phyloP scores from a whole-genome alignment of 2,329 filamentous ascomycete species.

The Keithomyces neogunnii region DNA sequence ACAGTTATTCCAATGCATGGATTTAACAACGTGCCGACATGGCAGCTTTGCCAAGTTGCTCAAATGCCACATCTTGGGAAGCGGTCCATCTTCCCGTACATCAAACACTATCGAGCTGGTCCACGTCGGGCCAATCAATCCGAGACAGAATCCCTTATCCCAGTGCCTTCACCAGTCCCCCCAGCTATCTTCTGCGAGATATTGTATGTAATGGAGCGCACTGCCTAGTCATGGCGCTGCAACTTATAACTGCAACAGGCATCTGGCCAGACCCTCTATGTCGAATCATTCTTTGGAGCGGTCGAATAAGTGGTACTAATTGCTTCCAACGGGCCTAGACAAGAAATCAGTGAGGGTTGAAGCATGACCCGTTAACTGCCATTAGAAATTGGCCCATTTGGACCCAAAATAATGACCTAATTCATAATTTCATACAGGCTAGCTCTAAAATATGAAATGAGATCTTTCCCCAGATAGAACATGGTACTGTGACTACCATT shows the following conservation, averaged over 20 bases:
- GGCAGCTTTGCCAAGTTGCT: slow-evolving; percentile 9
- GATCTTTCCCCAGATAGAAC: slow-evolving; percentile 12
- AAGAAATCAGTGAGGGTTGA: not conserved
- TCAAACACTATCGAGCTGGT: slow-evolving; percentile 12
- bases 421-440: slow-evolving; percentile 18
- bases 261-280: slow-evolving; percentile 32
- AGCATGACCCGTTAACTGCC: slow-evolving; percentile 15
- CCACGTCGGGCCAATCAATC: slow-evolving; percentile 13
- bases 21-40: not conserved
- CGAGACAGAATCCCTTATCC: slow-evolving; percentile 13
- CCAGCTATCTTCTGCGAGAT: slow-evolving; percentile 20
- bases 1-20: too few relatives aligned
- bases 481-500: too few relatives aligned
- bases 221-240: slow-evolving; percentile 32
- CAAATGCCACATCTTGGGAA: slow-evolving; percentile 9
- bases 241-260: slow-evolving; percentile 26
- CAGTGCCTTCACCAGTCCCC: slow-evolving; percentile 19
- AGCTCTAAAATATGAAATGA: slow-evolving; percentile 23
- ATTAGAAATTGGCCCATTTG: slow-evolving; percentile 20
- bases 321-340: slow-evolving; percentile 15
- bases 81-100: slow-evolving; percentile 10
- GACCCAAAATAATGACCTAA: slow-evolving; percentile 21
- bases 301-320: slow-evolving; percentile 17
- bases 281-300: slow-evolving; percentile 14
- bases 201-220: slow-evolving; percentile 38